Evolutionary conservation across 371 early-diverging fungal genomes (phyloP), one percentile per base, ranked within the genome.

Genomic region (Mucor saturninus): DNA sequence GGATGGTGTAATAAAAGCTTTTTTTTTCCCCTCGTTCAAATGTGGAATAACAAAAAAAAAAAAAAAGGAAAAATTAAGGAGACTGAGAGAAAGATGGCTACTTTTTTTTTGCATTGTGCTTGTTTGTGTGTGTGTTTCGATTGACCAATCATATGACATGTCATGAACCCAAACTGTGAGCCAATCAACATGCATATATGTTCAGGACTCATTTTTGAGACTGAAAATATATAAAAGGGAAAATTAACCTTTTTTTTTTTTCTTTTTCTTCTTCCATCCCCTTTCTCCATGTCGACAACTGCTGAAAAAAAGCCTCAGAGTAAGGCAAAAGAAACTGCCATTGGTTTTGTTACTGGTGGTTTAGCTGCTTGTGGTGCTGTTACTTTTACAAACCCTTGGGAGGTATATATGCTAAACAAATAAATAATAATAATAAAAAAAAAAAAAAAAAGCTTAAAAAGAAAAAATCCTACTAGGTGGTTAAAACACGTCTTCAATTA

Each of bases 401-500:
- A 96, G 88, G 94, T 94, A 81, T 67, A 10, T 9, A 26, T 5
- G 7, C 21, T 5, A 28, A 48, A 28, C 28, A 28, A 9, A 13
- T 15, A 9, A 14, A 54, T 32, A 46, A 13, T 35, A 10, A 15
- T 31, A n/a, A 31, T n/a, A 14, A 5, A 13, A n/a, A 43, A n/a
- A 43, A 13, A 13, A 15, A 13, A n/a, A 13, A 14, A n/a, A 5
- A 51, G 37, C 45, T 7, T 7, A 38, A 52, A 13, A 8, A 49
- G 31, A 52, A 13, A 1, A 1, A 30, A 51, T 21, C 21, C 21
- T 21, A 21, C 21, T 49, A 94, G 94, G 94, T 97, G 4, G 95
- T 96, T 50, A 98, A 98, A 71, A 95, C 95, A 30, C 88, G 98
- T 48, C 81, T 97, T 59, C 98, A 98, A 73, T 84, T 97, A 42